These are phyloP conservation scores for Polyporus arcularius DNA, from an alignment of 768 basidiomycete species.

Conservation along the genomic window DNA sequence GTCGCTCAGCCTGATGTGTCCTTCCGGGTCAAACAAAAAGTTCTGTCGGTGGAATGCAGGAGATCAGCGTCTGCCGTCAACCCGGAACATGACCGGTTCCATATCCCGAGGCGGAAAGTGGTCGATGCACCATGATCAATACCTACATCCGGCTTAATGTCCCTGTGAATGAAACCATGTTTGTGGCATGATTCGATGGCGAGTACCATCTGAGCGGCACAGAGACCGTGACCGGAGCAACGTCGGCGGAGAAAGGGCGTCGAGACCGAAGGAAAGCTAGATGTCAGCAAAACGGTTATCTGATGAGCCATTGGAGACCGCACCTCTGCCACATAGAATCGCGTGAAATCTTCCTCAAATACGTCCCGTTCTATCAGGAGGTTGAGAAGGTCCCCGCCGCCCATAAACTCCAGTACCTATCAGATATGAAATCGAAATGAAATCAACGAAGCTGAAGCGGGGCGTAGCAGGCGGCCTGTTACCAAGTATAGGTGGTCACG, in stretches of 20 bases:
- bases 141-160: constrained; percentile 92
- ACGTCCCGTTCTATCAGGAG: constrained; percentile 90
- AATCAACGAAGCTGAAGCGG: constrained; percentile 36
- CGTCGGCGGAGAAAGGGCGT: constrained; percentile 11
- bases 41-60: constrained; percentile 55
- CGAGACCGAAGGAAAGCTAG: not conserved
- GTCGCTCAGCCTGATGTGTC: constrained; percentile 93
- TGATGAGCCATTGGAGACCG: constrained; percentile 24
- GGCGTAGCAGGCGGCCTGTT: constrained; percentile 32
- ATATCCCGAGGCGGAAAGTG: constrained; percentile 2
- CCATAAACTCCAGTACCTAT: constrained; percentile 93
- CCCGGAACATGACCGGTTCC: constrained; percentile 3
- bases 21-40: constrained; percentile 91
- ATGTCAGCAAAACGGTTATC: constrained; percentile 16
- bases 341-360: constrained; percentile 87
- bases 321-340: constrained; percentile 95
- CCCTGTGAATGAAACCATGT: constrained; percentile 95
- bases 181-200: constrained; percentile 93
- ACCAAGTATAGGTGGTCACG: constrained; percentile 94
- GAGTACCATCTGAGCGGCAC: constrained; percentile 76
- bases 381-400: constrained; percentile 94
- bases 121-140: constrained; percentile 1
- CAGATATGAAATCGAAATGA: constrained; percentile 61
- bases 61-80: constrained; percentile 17
- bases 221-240: not conserved